Evolutionary conservation across 2,329 filamentous ascomycete species (phyloP).

Genomic region (Chaetomium strumarium): DNA sequence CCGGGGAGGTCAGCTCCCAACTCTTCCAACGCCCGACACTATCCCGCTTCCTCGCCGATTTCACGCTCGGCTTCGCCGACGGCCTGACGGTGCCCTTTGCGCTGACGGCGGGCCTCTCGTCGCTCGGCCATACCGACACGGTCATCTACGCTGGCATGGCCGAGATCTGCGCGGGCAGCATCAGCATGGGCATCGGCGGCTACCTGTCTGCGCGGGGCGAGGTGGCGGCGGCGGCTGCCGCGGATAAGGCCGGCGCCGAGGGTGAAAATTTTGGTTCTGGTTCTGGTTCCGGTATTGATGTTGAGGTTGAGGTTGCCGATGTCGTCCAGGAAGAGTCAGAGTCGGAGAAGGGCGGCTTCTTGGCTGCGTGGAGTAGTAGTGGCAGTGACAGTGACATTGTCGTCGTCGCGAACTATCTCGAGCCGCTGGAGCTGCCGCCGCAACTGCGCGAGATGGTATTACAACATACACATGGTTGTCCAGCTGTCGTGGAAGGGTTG

Average conservation of each 20-base stretch:
- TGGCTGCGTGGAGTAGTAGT: background rate
- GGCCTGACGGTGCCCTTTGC: constrained; percentile 77
- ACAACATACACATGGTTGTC: background rate
- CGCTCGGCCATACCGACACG: constrained; percentile 57
- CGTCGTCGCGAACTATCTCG: background rate
- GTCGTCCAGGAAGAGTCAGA: background rate
- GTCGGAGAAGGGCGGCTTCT: background rate
- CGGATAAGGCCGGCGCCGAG: background rate
- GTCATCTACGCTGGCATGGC: constrained; percentile 69
- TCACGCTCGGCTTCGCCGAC: constrained; percentile 61
- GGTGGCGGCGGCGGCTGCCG: background rate
- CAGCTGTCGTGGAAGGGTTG: background rate
- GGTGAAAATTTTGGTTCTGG: no score
- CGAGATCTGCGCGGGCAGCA: constrained; percentile 68
- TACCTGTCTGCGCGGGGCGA: constrained; percentile 42
- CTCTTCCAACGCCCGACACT: background rate
- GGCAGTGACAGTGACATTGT: background rate
- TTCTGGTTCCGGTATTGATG: no score
- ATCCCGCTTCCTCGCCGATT: background rate
- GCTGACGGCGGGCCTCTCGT: constrained; percentile 65
- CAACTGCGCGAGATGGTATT: background rate
- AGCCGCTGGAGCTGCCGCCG: background rate
- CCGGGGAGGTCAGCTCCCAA: no score
- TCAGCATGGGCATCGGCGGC: constrained; percentile 71
- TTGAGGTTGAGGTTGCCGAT: background rate